Base-by-base conservation (phyloP, 2,329 filamentous ascomycete genomes). In the Thermothelomyces thermophilus region DNA sequence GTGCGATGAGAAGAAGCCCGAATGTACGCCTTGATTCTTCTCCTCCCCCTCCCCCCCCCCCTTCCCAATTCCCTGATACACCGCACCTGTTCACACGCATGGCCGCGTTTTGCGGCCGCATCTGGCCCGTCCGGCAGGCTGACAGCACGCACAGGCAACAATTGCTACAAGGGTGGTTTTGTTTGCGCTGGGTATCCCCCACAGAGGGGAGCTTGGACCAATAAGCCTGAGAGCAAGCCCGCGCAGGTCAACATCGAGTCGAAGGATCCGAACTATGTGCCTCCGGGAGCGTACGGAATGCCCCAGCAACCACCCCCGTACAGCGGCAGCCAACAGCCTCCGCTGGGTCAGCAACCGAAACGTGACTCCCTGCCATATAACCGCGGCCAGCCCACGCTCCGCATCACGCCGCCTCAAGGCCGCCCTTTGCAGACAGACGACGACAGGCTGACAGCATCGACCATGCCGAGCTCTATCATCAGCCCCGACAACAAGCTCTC, bases 1-100 rank as follows among this genome's bases (percentile, higher is more conserved):
- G 70, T 97, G 93, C 64, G 91, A 97, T 64, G 93, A 97, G 72
- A 80, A 79, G 47, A 94, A 95, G 67, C 93, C 93, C 22, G 83
- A 89, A 67, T 97, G 93, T 94, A 75, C 75, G 86, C 74, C 30
- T 22, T 24, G 17, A 28, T 47, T 47, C 39, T 34, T 41, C 33
- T 22, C 17, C 11, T 13, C 19, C 24, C 28, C 20, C 33, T 11
- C 13, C 16, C 16, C 16, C 14, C 7, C 33, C 13, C 14, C 33
- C 33, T 35, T 35, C 16, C 33, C 33, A 11, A n/a, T 35, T 35
- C 33, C 13, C 33, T 16, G 7, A 6, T 24, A 13, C 22, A n/a
- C 14, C 46, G 37, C 37, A 22, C 28, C 41, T 53, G 22, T 45
- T 49, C 53, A 41, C 49, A 61, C 56, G 56, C 41, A 58, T 62